These are phyloP conservation scores for Antarctomyces pellizariae DNA, from an alignment of 495 filamentous ascomycete species.

Conservation along the genomic window DNA sequence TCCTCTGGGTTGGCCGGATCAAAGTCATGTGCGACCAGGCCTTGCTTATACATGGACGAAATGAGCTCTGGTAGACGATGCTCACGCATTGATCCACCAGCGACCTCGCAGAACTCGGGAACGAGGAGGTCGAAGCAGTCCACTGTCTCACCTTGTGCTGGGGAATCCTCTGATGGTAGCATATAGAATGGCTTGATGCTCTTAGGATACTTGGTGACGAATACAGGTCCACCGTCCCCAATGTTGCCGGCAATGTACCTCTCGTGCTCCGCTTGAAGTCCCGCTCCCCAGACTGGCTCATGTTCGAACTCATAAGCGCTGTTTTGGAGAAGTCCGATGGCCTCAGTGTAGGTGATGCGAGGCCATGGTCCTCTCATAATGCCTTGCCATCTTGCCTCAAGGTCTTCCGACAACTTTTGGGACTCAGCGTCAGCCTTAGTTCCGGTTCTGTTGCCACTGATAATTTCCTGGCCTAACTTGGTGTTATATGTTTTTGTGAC, in stretches of 20 bases:
- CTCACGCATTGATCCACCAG: conserved; percentile 83
- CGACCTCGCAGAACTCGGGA: conserved; percentile 72
- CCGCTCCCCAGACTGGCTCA: conserved; percentile 41
- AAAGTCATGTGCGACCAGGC: conserved; percentile 17
- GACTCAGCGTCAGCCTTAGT: conserved; percentile 16
- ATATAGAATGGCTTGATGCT: conserved; percentile 92
- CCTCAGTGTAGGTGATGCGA: conserved; percentile 65
- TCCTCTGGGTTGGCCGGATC: conserved; percentile 1
- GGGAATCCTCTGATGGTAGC: conserved; percentile 19
- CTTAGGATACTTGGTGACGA: conserved; percentile 80
- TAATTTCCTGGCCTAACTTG: conserved; percentile 37
- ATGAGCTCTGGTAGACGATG: conserved; percentile 50
- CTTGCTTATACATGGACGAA: conserved; percentile 44
- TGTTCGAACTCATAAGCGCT: conserved; percentile 33
- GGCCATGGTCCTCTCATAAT: conserved; percentile 41
- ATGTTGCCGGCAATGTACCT: conserved; percentile 57
- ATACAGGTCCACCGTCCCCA: conserved; percentile 49
- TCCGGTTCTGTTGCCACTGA: conserved; percentile 18
- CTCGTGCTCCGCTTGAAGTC: conserved; percentile 82
- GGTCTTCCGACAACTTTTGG: conserved; percentile 16
- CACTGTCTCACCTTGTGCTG: conserved; percentile 29
- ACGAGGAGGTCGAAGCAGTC: conserved; percentile 92
- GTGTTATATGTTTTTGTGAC: conserved; percentile 29
- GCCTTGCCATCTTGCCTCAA: conserved; percentile 47
- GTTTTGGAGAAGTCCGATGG: conserved; percentile 41